A percentile compares a stretch with the other conserved stretches of the same genome.
Evolutionary conservation across 2,329 filamentous ascomycete species (phyloP).

Genomic region (Beauveria sp.): DNA sequence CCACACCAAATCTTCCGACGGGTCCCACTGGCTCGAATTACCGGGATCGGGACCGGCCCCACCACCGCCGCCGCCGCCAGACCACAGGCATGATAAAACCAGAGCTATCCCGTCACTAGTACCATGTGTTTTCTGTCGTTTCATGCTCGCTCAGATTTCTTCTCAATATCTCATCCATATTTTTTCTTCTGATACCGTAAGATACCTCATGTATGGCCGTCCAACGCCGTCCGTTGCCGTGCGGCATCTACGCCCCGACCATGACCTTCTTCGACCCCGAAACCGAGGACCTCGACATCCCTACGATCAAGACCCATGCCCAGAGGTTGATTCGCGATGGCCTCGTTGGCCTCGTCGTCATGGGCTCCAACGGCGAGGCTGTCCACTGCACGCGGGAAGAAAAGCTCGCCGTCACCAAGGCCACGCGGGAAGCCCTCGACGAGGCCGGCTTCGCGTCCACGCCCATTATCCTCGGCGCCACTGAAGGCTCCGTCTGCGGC

Average conservation of each 20-base stretch:
- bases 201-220: constrained; percentile 18
- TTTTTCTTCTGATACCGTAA: background rate
- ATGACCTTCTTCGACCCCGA: constrained; percentile 85
- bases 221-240: constrained; percentile 53
- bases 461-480: constrained; percentile 78
- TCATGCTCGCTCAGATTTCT: background rate
- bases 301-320: constrained; percentile 72
- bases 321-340: constrained; percentile 70
- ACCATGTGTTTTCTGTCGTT: background rate
- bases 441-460: constrained; percentile 67
- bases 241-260: constrained; percentile 80
- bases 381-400: constrained; percentile 75
- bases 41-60: constrained; percentile 4
- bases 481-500: constrained; percentile 72
- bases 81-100: background rate
- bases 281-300: constrained; percentile 78
- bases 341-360: constrained; percentile 72
- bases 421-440: constrained; percentile 75
- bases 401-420: constrained; percentile 65
- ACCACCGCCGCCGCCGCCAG: constrained; percentile 1
- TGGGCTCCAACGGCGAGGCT: constrained; percentile 88
- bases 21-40: background rate
- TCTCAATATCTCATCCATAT: no score
- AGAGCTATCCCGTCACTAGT: background rate
- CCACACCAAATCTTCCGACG: background rate